A percentile compares a stretch with the other conserved stretches of the same genome.
These are phyloP conservation scores for Paecilomyces niveus DNA, from an alignment of 2,329 filamentous ascomycete species.

Conservation along the genomic window DNA sequence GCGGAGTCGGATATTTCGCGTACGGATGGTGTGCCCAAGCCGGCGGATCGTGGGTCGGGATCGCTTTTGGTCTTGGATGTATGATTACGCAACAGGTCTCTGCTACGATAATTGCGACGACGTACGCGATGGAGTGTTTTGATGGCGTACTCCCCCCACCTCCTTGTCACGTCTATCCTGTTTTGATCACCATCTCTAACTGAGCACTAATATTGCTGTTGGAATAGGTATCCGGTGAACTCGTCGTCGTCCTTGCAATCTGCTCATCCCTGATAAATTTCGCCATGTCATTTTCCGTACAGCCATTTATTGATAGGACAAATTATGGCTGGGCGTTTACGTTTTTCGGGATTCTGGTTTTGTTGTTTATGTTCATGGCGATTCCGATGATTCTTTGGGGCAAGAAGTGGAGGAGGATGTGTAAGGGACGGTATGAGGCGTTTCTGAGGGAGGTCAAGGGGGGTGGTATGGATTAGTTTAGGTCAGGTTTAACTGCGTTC, in stretches of 20 bases:
- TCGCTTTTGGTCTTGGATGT: conserved; percentile 29
- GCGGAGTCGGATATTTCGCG: conserved; percentile 27
- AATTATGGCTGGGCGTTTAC: conserved; percentile 27
- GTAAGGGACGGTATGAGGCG: not conserved
- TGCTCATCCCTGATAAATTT: conserved; percentile 28
- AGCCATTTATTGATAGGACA: conserved; percentile 32
- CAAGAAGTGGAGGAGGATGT: conserved; percentile 23
- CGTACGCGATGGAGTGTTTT: conserved; percentile 38
- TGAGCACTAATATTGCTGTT: no score
- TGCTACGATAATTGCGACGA: conserved; percentile 15
- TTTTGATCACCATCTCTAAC: not conserved
- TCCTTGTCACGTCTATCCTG: not conserved
- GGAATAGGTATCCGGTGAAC: conserved; percentile 27
- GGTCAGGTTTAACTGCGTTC: not conserved
- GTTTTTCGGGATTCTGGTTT: conserved; percentile 27
- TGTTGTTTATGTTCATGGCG: conserved; percentile 12
- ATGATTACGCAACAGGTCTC: conserved; percentile 37
- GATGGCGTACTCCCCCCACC: conserved; percentile 17
- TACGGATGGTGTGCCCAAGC: conserved; percentile 33
- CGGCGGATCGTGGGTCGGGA: conserved; percentile 27
- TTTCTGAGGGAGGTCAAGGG: not conserved
- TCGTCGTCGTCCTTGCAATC: conserved; percentile 31
- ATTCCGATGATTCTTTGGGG: conserved; percentile 24
- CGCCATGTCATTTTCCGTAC: conserved; percentile 32
- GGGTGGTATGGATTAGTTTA: not conserved